phyloP scores from a whole-genome alignment of 225 moss, liverwort and hornwort species.

The Pseudoscleropodium purum region DNA sequence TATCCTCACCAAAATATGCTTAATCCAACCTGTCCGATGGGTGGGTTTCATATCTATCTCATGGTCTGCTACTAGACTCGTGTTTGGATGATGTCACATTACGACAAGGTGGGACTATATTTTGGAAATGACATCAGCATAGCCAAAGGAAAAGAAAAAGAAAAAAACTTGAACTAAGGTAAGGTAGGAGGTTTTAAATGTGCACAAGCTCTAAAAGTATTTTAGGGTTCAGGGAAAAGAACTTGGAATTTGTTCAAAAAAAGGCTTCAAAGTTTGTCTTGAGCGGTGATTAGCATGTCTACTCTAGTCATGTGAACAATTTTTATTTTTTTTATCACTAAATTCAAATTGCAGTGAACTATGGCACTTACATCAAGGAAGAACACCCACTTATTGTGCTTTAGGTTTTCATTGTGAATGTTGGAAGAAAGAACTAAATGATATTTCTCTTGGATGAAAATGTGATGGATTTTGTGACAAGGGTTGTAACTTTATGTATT shows the following conservation, averaged over 20 bases:
- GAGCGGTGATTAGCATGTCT: too few species aligned
- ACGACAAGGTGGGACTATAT: neutral
- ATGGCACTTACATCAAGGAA: accelerated
- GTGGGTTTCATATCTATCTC: neutral
- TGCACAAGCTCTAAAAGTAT: too few species aligned
- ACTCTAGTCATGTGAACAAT: too few species aligned
- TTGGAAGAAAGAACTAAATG: neutral
- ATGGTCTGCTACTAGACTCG: neutral
- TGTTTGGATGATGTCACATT: neutral
- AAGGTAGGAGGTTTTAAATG: too few species aligned
- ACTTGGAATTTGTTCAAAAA: too few species aligned
- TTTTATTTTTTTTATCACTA: too few species aligned
- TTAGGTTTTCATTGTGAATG: neutral
- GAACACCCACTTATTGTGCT: accelerated
- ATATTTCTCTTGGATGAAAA: neutral
- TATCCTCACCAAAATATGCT: too few species aligned
- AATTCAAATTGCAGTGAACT: neutral
- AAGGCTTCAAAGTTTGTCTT: too few species aligned
- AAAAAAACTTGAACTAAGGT: too few species aligned
- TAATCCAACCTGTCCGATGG: neutral
- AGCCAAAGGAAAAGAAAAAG: neutral
- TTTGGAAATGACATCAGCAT: neutral
- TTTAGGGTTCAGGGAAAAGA: too few species aligned
- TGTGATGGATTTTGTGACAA: accelerated
- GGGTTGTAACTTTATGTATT: accelerated